These are phyloP conservation scores for Bacidia rubella DNA, from an alignment of 495 filamentous ascomycete species.

Conservation along the genomic window DNA sequence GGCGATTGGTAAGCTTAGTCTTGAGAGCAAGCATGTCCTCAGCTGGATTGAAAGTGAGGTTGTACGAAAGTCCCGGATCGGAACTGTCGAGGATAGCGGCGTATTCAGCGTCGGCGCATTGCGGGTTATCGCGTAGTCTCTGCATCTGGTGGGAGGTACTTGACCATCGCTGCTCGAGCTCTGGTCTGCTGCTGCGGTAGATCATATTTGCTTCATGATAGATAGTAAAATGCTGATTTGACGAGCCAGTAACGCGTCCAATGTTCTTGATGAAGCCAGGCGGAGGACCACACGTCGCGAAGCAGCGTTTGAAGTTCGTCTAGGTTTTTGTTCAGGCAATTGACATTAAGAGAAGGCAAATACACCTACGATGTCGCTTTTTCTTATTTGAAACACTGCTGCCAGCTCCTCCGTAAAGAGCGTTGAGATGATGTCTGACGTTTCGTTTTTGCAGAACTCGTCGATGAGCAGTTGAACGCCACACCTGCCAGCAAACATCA, in stretches of 20 bases:
- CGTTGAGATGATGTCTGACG: conserved; percentile 52
- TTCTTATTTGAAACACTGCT: conserved; percentile 87
- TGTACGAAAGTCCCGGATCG: conserved; percentile 78
- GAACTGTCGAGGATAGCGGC: conserved; percentile 57
- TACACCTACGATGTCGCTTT: conserved; percentile 39
- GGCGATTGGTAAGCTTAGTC: conserved; percentile 44
- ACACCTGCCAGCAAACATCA: conserved; percentile 96
- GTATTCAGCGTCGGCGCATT: conserved; percentile 77
- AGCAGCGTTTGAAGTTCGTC: conserved; percentile 71
- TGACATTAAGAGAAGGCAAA: too few relatives aligned
- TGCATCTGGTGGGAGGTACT: conserved; percentile 86
- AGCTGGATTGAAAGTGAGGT: conserved; percentile 66
- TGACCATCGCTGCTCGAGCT: conserved; percentile 80
- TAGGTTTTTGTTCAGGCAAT: too few relatives aligned
- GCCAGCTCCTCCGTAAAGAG: conserved; percentile 97
- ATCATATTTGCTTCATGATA: conserved; percentile 53
- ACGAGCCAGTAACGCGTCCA: conserved; percentile 50
- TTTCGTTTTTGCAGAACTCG: conserved; percentile 42
- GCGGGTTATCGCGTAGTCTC: conserved; percentile 73
- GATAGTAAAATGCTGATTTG: conserved; percentile 71
- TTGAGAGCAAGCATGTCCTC: conserved; percentile 59
- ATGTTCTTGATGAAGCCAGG: conserved; percentile 68
- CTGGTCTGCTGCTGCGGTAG: conserved; percentile 51
- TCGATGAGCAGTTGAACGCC: conserved; percentile 80
- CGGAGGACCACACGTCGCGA: conserved; percentile 83